Evolutionary conservation across 495 filamentous ascomycete species (phyloP).

Genomic region (Lasiosphaeris hirsuta): DNA sequence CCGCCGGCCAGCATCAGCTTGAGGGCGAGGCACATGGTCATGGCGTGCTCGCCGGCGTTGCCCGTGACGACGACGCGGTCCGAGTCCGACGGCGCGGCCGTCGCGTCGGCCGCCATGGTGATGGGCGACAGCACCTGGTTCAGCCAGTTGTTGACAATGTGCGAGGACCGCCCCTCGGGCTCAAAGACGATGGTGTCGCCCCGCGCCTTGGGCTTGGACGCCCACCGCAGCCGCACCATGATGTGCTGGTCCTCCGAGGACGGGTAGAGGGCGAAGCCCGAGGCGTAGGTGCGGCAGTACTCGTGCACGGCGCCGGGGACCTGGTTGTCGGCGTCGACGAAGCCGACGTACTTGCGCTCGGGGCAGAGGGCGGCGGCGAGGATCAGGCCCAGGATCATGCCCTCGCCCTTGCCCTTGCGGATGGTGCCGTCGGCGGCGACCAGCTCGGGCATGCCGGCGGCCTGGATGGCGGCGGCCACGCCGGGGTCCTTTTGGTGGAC

Average conservation of each 20-base stretch:
- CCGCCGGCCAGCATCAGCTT: slow-evolving; percentile 27
- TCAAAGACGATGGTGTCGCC: slow-evolving; percentile 15
- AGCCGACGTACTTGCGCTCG: slow-evolving; percentile 24
- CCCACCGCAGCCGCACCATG: slow-evolving; percentile 32
- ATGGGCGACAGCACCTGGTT: slow-evolving; percentile 18
- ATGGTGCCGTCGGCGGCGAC: slow-evolving; percentile 9
- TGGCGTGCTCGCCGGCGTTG: slow-evolving; percentile 34
- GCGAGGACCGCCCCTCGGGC: slow-evolving; percentile 26
- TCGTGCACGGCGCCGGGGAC: slow-evolving; percentile 21
- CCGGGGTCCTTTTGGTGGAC: slow-evolving; percentile 29
- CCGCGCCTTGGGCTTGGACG: slow-evolving; percentile 28
- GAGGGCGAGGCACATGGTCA: slow-evolving; percentile 28
- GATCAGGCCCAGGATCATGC: slow-evolving; percentile 31
- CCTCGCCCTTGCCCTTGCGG: slow-evolving; percentile 33
- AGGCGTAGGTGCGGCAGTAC: slow-evolving; percentile 29
- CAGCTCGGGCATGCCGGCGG: slow-evolving; percentile 17
- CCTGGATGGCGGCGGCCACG: slow-evolving; percentile 18
- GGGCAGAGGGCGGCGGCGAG: slow-evolving; percentile 21
- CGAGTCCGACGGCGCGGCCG: neutral
- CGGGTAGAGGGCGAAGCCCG: slow-evolving; percentile 24
- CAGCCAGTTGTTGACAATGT: slow-evolving; percentile 30
- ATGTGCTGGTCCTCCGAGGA: slow-evolving; percentile 12
- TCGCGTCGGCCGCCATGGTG: neutral
- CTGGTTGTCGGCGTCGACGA: slow-evolving; percentile 32
- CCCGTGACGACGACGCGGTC: slow-evolving; percentile 22